Base-by-base conservation (phyloP, 768 basidiomycete species). In the Serendipita sp. region DNA sequence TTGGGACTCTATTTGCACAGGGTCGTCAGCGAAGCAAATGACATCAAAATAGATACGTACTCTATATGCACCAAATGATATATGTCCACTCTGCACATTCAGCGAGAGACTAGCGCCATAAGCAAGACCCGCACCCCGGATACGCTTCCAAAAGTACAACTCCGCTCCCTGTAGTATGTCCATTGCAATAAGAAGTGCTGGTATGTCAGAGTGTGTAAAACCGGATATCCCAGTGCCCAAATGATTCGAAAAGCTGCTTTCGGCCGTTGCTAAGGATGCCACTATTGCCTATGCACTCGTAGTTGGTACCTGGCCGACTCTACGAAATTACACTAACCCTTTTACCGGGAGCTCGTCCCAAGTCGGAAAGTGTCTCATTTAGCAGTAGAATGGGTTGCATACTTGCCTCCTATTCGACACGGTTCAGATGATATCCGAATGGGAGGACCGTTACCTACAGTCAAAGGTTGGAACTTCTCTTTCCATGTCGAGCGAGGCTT, bases 81-180 rank as follows among this genome's bases (percentile, higher is more conserved):
- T 74, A 10, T 86, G 74, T 1, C 91, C 91, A 28, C 85, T 79
- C 74, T 96, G 93, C 36, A 84, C 76, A 69, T 94, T 91, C 36
- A 85, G 72, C 0, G 79, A 78, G 36, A 87, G 78, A 69, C 84
- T 83, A 32, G 91, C 91, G n/a, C 92, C 91, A 68, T 96, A 98
- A 3, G 96, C 96, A 38, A 99, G 76, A 23, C 96, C 96, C 65
- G 91, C 86, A 4, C 96, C 96, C 46, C 96, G 86, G 66, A 99
- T 91, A 67, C 86, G 88, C 30, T 86, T 83, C 95, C 95, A 98
- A 65, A 97, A 83, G 72, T 86, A 96, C 68, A 91, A 88, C 76
- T 98, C 96, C 8, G 91, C 85, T 10, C 91, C 94, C 69, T 95
- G 96, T 62, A 99, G 77, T 16, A 92, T 83, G 68, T 94, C 89